Evolutionary conservation across 116 monocot species (phyloP).

Genomic region (Posidonia oceanica): DNA sequence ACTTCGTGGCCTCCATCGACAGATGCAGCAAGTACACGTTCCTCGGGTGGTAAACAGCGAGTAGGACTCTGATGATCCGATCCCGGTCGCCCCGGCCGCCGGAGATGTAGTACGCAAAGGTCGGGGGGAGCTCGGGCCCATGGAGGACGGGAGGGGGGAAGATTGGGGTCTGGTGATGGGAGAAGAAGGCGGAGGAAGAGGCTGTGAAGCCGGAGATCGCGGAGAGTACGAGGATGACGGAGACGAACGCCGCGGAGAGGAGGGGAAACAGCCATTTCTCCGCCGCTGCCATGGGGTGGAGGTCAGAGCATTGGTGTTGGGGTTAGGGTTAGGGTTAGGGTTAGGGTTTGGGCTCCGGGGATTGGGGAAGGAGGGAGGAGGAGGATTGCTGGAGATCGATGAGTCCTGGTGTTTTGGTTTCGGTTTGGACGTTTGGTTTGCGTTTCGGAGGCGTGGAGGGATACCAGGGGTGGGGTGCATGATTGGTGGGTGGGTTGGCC

Average conservation of each 20-base stretch:
- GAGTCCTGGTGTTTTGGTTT: no score
- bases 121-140: conserved; percentile 30
- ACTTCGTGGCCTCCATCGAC: conserved; percentile 42
- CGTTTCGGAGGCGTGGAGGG: no score
- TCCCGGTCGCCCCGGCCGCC: conserved; percentile 43
- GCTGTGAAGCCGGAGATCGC: conserved; percentile 51
- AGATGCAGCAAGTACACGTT: conserved; percentile 74
- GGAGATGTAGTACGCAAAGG: conserved; percentile 74
- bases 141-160: conserved; percentile 20
- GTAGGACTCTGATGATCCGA: conserved; percentile 51
- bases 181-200: conserved; percentile 39
- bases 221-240: conserved; percentile 54
- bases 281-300: conserved; percentile 12
- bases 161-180: conserved; percentile 7
- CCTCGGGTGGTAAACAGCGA: conserved; percentile 79
- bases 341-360: no score
- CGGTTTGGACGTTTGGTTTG: no score
- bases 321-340: no score
- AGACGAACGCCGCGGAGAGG: conserved; percentile 50
- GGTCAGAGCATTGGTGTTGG: neutral
- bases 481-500: no score
- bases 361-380: neutral
- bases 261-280: conserved; percentile 56
- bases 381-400: neutral
- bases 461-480: no score